These are phyloP conservation scores for Mortierella hygrophila DNA, from an alignment of 192 early-diverging fungal genomes.

Conservation along the genomic window DNA sequence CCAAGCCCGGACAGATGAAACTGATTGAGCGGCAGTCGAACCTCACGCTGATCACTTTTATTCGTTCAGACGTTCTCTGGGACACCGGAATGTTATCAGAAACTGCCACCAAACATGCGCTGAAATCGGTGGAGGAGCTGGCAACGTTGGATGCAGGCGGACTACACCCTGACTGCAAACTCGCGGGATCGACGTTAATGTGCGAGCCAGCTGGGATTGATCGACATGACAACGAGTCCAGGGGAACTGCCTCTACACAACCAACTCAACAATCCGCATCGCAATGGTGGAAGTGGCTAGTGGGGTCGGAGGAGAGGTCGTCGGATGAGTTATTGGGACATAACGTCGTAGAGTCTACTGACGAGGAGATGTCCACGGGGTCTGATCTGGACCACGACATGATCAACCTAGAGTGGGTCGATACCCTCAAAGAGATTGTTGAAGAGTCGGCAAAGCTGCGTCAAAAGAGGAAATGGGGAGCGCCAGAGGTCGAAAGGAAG, in stretches of 20 bases:
- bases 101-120: constrained; percentile 12
- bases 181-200: constrained; percentile 16
- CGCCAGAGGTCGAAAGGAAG: constrained; percentile 8
- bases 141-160: constrained; percentile 20
- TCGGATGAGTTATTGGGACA: background rate
- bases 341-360: background rate
- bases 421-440: constrained; percentile 17
- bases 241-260: background rate
- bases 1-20: constrained; percentile 49
- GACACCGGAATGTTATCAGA: constrained; percentile 29
- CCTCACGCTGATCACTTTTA: constrained; percentile 36
- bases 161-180: constrained; percentile 47
- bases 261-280: background rate
- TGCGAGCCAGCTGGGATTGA: constrained; percentile 36
- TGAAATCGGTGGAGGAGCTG: constrained; percentile 13
- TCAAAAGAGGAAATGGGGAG: background rate
- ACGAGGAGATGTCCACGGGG: constrained; percentile 28
- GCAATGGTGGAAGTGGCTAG: constrained; percentile 42
- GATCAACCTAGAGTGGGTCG: constrained; percentile 44
- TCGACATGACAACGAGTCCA: background rate
- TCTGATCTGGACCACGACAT: constrained; percentile 53
- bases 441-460: constrained; percentile 4
- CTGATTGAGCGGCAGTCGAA: constrained; percentile 39
- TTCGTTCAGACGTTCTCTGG: constrained; percentile 51
- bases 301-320: constrained; percentile 1